phyloP scores from a whole-genome alignment of 2,329 filamentous ascomycete genomes.

The Dactylonectria estremocensis region DNA sequence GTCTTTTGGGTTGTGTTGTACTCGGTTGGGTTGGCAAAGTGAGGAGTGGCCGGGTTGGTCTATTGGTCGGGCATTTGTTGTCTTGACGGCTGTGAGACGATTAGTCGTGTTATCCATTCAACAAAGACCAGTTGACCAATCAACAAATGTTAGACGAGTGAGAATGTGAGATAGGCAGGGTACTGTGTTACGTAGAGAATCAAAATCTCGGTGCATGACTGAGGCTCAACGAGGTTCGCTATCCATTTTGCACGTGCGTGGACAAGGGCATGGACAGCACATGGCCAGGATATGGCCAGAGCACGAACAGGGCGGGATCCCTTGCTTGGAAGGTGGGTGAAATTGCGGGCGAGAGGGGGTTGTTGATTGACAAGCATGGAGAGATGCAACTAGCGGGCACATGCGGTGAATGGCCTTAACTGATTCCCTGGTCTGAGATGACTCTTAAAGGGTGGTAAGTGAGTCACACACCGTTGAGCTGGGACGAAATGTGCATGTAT shows the following conservation, averaged over 20 bases:
- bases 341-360: background rate
- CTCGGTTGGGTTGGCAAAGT: background rate
- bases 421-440: background rate
- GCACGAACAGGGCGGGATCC: background rate
- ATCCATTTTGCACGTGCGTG: background rate
- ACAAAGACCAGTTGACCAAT: background rate
- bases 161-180: background rate
- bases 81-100: background rate
- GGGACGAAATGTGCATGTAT: background rate
- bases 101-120: background rate
- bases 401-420: background rate
- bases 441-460: background rate
- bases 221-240: background rate
- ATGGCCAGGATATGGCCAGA: too few species aligned
- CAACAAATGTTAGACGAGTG: background rate
- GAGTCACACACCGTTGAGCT: constrained; percentile 3
- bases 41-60: background rate
- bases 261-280: too few species aligned
- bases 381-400: background rate
- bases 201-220: background rate
- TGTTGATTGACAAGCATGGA: background rate
- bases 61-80: background rate
- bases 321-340: constrained; percentile 3
- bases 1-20: background rate
- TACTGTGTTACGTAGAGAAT: background rate